Percentiles rank a stretch among this genome's conserved stretches.
Conservation (phyloP, 2,329 filamentous ascomycete species). For the Fusarium sp. region DNA sequence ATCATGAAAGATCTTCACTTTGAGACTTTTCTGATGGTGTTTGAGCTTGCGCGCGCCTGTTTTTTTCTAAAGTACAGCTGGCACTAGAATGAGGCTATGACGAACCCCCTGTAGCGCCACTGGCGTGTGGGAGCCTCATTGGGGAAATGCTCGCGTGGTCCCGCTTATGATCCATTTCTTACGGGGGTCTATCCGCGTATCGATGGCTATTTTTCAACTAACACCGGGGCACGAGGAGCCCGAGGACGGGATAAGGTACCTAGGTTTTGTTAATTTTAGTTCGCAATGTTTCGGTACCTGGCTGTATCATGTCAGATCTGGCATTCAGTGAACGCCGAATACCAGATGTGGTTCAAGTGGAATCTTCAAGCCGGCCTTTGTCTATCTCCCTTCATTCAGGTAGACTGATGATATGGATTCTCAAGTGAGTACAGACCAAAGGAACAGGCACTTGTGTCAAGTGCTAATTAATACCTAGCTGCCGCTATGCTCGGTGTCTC, state of each 20-base stretch:
- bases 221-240: not conserved
- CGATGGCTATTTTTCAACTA: slow-evolving; percentile 3
- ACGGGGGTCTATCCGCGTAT: not conserved
- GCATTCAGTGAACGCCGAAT: not conserved
- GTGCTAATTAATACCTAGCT: not conserved
- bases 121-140: slow-evolving; percentile 25
- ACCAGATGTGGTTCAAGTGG: not conserved
- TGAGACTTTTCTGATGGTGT: slow-evolving; percentile 5
- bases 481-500: not conserved
- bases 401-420: not conserved
- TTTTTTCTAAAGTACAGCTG: slow-evolving; percentile 9
- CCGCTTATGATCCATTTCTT: not conserved
- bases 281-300: not conserved
- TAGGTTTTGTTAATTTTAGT: not conserved
- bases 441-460: not conserved
- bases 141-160: slow-evolving; percentile 43
- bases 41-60: slow-evolving; percentile 34
- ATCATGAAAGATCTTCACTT: not conserved
- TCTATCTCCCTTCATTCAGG: not conserved
- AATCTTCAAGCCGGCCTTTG: not conserved
- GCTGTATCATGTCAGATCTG: not conserved
- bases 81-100: slow-evolving; percentile 25
- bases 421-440: not conserved
- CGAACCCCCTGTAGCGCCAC: slow-evolving; percentile 2
- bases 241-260: not conserved